These are phyloP conservation scores for Gonapodya prolifera DNA, from an alignment of 192 early-diverging fungal genomes.

Conservation along the genomic window DNA sequence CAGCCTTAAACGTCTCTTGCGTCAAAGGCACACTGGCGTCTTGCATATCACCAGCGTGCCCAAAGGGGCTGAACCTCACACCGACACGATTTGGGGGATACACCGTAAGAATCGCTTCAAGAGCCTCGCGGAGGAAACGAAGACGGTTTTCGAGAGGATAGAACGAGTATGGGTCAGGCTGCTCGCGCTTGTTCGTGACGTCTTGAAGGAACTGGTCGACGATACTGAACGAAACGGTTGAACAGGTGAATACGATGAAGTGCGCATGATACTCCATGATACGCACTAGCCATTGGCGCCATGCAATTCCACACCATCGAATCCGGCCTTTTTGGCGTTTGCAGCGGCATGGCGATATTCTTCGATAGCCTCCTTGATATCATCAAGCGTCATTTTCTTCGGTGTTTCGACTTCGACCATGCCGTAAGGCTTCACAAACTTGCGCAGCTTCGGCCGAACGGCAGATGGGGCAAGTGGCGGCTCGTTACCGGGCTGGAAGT, in stretches of 20 bases:
- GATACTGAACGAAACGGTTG: neutral
- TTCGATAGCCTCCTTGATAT: neutral
- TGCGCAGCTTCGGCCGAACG: neutral
- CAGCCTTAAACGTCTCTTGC: neutral
- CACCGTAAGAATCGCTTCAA: neutral
- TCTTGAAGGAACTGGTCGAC: conserved; percentile 7
- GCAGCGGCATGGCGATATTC: neutral
- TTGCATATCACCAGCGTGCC: neutral
- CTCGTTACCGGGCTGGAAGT: neutral
- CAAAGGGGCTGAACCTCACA: neutral
- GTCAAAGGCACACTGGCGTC: neutral
- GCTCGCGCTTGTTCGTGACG: neutral
- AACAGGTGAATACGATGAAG: too few relatives aligned
- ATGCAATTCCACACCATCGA: neutral
- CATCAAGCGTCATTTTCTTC: neutral
- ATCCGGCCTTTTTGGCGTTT: neutral
- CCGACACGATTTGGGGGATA: neutral
- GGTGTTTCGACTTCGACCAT: neutral
- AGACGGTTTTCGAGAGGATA: neutral
- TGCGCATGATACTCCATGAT: neutral
- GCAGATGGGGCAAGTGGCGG: neutral
- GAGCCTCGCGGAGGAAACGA: neutral
- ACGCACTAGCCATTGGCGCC: neutral
- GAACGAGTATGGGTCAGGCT: neutral
- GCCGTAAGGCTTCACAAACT: neutral